These are phyloP conservation scores for Fusarium begoniae DNA, from an alignment of 2,329 filamentous ascomycete genomes.

Conservation along the genomic window DNA sequence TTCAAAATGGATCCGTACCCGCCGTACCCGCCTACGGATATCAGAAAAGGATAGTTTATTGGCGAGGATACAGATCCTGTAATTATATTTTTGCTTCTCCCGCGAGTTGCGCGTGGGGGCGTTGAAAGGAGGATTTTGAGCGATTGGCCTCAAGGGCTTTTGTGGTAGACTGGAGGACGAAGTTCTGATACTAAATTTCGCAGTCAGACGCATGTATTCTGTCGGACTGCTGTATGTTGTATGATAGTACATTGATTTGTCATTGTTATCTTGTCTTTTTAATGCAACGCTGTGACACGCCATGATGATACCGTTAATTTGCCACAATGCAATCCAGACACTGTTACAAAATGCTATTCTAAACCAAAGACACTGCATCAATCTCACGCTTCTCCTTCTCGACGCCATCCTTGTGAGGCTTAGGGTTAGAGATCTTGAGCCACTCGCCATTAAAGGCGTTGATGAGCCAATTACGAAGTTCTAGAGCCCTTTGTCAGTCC, in stretches of 20 bases:
- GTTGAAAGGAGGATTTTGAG: conserved; percentile 35
- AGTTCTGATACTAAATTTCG: conserved; percentile 38
- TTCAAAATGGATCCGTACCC: neutral
- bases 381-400: conserved; percentile 35
- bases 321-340: neutral
- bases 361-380: neutral
- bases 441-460: conserved; percentile 99
- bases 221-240: conserved; percentile 41
- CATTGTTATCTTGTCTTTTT: conserved; percentile 13
- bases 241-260: conserved; percentile 47
- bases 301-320: neutral
- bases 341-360: neutral
- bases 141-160: conserved; percentile 34
- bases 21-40: neutral
- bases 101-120: conserved; percentile 25
- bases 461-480: conserved; percentile 88
- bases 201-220: conserved; percentile 17
- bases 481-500: conserved; percentile 51
- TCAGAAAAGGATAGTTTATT: conserved; percentile 35
- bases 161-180: conserved; percentile 41
- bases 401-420: conserved; percentile 51
- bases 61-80: conserved; percentile 41
- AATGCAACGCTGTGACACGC: conserved; percentile 21
- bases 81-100: conserved; percentile 43
- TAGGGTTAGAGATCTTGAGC: conserved; percentile 67